Evolutionary conservation across 225 moss, liverwort and hornwort genomes (phyloP).

Genomic region (Pleurozium schreberi): DNA sequence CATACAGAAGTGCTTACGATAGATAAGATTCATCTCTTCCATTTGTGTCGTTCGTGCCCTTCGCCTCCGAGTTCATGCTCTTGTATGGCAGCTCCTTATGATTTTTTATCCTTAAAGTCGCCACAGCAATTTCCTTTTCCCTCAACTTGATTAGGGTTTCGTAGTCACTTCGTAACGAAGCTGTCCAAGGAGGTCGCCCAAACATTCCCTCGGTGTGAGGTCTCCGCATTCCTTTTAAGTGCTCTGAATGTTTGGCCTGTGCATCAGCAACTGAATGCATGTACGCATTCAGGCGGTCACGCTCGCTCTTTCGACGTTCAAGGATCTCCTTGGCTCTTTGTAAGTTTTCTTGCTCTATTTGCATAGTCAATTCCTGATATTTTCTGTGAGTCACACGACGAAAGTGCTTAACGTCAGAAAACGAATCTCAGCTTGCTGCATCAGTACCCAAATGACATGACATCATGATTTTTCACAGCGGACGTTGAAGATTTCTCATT

Average conservation of each 20-base stretch:
- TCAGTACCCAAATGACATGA: neutral
- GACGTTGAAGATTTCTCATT: neutral
- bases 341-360: conserved; percentile 55
- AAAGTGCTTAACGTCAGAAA: neutral
- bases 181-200: conserved; percentile 59
- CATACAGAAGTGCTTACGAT: conserved; percentile 6
- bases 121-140: conserved; percentile 50
- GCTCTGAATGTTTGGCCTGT: conserved; percentile 20
- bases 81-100: neutral
- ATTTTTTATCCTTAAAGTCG: conserved; percentile 12
- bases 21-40: neutral
- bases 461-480: neutral
- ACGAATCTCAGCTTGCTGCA: neutral
- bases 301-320: conserved; percentile 61
- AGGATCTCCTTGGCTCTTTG: conserved; percentile 54
- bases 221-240: conserved; percentile 15
- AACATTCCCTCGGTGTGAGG: conserved; percentile 20
- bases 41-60: neutral
- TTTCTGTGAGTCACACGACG: conserved; percentile 36
- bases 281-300: conserved; percentile 61
- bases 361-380: conserved; percentile 58
- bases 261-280: conserved; percentile 49
- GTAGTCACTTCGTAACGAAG: conserved; percentile 49
- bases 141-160: conserved; percentile 56
- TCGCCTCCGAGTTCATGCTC: neutral